Conservation (phyloP, 2,329 filamentous ascomycete species). For the Zasmidium citrigriseum region DNA sequence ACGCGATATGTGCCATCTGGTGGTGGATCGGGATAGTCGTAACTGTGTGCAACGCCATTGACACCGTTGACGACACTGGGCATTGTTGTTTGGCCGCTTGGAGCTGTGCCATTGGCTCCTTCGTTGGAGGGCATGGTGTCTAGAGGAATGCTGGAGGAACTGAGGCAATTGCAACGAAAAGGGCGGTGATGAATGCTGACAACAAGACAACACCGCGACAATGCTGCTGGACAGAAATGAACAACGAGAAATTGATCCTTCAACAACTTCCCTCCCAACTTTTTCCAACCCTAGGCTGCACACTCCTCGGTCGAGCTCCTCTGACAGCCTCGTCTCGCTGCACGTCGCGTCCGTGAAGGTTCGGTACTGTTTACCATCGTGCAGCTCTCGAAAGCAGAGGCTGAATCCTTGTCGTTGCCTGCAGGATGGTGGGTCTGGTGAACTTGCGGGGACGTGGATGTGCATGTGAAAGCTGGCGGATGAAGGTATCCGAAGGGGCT, state of each 20-base stretch:
- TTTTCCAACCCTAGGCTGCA: not conserved
- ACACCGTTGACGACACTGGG: slow-evolving; percentile 15
- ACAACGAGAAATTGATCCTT: too few species aligned
- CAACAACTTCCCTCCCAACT: not conserved
- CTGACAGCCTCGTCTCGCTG: not conserved
- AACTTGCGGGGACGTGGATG: not conserved
- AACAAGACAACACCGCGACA: too few species aligned
- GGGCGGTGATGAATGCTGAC: not conserved
- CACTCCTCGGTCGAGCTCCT: slow-evolving; percentile 3
- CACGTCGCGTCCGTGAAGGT: not conserved
- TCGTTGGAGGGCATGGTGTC: slow-evolving; percentile 1
- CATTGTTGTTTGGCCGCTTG: slow-evolving; percentile 15
- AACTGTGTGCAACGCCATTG: slow-evolving; percentile 16
- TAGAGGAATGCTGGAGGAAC: not conserved
- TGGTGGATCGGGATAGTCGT: slow-evolving; percentile 11
- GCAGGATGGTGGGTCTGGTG: not conserved
- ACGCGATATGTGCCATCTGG: slow-evolving; percentile 15
- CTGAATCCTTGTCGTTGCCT: not conserved
- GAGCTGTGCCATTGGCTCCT: not conserved
- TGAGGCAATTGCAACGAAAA: not conserved
- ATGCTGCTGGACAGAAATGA: too few species aligned
- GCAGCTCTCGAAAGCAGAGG: slow-evolving; percentile 6
- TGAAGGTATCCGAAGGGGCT: not conserved
- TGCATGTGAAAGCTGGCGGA: not conserved
- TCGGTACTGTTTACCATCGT: slow-evolving; percentile 7